phyloP scores from a whole-genome alignment of 345 rosid species.

The Aurinia saxatilis region DNA sequence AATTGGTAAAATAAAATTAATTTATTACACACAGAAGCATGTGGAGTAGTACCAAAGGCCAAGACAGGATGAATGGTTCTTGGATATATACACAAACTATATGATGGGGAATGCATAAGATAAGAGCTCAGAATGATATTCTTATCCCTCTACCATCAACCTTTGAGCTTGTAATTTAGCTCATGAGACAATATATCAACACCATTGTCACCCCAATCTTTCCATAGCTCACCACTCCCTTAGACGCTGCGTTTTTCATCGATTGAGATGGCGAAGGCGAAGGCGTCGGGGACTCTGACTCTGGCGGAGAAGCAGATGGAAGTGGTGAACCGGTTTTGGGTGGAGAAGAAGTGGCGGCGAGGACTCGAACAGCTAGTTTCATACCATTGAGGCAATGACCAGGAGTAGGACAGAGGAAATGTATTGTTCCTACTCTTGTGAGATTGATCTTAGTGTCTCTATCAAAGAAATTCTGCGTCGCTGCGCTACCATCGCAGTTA shows the following conservation, averaged over 20 bases:
- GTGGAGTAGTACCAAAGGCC: too few relatives aligned
- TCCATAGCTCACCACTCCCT: constrained; percentile 6
- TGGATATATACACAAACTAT: too few relatives aligned
- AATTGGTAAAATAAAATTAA: too few relatives aligned
- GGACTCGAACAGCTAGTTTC: constrained; percentile 28
- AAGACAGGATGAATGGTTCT: not conserved
- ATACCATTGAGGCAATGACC: constrained; percentile 30
- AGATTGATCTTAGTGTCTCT: constrained; percentile 26
- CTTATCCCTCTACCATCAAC: not conserved
- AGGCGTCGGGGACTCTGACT: too few relatives aligned
- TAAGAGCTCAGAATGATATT: not conserved
- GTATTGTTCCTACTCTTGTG: constrained; percentile 15
- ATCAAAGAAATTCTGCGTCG: not conserved
- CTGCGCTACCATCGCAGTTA: constrained; percentile 11
- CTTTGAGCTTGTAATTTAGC: not conserved
- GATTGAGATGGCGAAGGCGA: too few relatives aligned
- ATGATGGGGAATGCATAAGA: not conserved
- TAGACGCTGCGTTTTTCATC: not conserved
- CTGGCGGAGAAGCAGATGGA: not conserved
- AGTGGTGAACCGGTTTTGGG: not conserved
- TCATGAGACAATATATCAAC: not conserved
- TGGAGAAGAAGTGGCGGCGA: constrained; percentile 1
- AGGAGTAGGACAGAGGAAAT: constrained; percentile 18
- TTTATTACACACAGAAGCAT: too few relatives aligned
- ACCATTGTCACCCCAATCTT: not conserved